phyloP scores from a whole-genome alignment of 352 stramenopile species.

The Aphanomyces cochlioides region DNA sequence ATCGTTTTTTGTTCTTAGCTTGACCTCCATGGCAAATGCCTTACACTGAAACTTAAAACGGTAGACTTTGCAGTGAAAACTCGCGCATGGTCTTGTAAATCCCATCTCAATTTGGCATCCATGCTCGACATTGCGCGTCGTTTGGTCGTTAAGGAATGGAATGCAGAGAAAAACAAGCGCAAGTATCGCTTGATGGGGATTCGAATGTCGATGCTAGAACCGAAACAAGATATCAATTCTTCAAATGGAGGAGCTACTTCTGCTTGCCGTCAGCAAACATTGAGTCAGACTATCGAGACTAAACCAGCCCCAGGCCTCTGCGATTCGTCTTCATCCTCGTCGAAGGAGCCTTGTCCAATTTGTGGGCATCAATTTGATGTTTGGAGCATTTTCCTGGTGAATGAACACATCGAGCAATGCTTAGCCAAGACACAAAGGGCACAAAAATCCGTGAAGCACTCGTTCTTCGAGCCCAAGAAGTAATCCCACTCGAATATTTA shows the following conservation, averaged over 20 bases:
- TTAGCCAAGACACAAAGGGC: neutral
- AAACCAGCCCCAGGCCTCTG: no score
- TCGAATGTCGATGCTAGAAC: slow-evolving; percentile 31
- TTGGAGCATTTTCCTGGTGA: slow-evolving; percentile 52
- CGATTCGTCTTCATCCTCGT: neutral
- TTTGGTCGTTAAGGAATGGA: slow-evolving; percentile 4
- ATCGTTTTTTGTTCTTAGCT: slow-evolving; percentile 11
- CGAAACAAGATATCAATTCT: neutral
- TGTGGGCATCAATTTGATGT: slow-evolving; percentile 53
- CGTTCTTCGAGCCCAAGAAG: no score
- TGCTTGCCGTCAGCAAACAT: slow-evolving; percentile 7
- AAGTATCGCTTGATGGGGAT: slow-evolving; percentile 35
- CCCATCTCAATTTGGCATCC: neutral
- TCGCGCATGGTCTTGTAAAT: slow-evolving; percentile 20
- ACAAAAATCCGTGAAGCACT: neutral
- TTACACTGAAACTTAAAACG: slow-evolving; percentile 40
- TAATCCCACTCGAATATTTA: no score
- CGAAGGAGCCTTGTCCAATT: slow-evolving; percentile 50
- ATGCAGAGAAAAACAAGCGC: neutral
- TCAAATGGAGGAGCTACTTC: neutral
- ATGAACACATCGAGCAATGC: slow-evolving; percentile 60
- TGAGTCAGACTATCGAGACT: slow-evolving; percentile 9
- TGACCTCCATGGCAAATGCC: slow-evolving; percentile 27
- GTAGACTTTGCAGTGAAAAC: slow-evolving; percentile 30
- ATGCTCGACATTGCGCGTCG: slow-evolving; percentile 10